These are phyloP conservation scores for Aspergillus ustus DNA, from an alignment of 2,329 filamentous ascomycete species.

Conservation along the genomic window DNA sequence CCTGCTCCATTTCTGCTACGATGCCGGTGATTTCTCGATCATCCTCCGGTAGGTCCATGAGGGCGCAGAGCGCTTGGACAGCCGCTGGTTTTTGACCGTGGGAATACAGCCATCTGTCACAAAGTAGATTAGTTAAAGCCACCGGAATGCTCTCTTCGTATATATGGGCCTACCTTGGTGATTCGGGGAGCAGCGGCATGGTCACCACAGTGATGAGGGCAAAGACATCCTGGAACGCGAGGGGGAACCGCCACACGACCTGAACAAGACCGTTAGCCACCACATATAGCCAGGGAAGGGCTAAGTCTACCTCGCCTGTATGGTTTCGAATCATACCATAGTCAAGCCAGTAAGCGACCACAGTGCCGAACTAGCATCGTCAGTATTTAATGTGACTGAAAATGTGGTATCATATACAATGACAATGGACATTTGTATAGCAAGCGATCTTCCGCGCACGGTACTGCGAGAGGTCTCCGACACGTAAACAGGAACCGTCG, in stretches of 20 bases:
- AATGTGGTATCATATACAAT: background rate
- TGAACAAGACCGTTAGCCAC: background rate
- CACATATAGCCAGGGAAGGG: too few species aligned
- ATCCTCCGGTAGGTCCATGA: background rate
- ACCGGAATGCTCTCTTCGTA: too few species aligned
- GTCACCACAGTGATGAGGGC: background rate
- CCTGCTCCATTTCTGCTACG: background rate
- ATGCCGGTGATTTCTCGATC: background rate
- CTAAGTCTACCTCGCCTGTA: background rate
- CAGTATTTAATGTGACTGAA: background rate
- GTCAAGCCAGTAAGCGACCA: conserved; percentile 2
- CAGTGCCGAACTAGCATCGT: background rate
- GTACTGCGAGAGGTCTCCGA: conserved; percentile 1
- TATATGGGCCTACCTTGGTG: background rate
- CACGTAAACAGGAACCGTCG: conserved; percentile 6
- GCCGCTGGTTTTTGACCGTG: background rate
- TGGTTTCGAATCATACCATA: background rate
- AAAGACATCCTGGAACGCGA: conserved; percentile 10
- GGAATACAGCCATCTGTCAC: background rate
- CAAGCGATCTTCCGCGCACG: background rate
- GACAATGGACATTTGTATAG: conserved; percentile 7
- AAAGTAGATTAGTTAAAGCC: background rate
- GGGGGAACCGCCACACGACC: conserved; percentile 7
- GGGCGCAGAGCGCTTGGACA: background rate
- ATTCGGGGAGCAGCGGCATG: conserved; percentile 5